Conservation (phyloP, 257 asterid species). For the Osmanthus fragrans region DNA sequence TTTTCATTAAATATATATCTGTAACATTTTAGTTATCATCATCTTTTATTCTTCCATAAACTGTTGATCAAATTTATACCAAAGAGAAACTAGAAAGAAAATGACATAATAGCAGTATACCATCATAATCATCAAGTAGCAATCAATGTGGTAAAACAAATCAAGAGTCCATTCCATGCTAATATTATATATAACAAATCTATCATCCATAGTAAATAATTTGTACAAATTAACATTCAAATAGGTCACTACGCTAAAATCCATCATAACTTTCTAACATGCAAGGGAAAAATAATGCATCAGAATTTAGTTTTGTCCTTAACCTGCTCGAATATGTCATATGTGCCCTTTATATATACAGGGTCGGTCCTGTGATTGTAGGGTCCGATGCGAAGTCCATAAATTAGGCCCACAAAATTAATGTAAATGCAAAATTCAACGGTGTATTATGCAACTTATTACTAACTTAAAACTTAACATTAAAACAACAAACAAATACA, state of each 20-base stretch:
- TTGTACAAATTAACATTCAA: neutral
- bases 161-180: neutral
- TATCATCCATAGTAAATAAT: neutral
- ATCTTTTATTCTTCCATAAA: no score
- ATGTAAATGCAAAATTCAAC: no score
- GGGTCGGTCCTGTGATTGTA: no score
- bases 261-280: neutral
- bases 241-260: neutral
- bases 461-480: no score
- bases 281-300: neutral
- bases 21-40: no score
- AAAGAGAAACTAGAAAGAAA: neutral
- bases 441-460: no score
- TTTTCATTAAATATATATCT: no score
- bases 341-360: neutral
- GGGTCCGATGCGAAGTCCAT: no score
- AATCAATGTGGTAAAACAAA: neutral
- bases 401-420: no score
- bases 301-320: neutral
- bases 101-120: neutral
- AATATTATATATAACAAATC: neutral
- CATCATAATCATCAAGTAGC: neutral
- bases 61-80: no score
- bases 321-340: neutral
- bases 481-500: no score